phyloP scores from a whole-genome alignment of 768 basidiomycete species.

The Mycena leptocephala region DNA sequence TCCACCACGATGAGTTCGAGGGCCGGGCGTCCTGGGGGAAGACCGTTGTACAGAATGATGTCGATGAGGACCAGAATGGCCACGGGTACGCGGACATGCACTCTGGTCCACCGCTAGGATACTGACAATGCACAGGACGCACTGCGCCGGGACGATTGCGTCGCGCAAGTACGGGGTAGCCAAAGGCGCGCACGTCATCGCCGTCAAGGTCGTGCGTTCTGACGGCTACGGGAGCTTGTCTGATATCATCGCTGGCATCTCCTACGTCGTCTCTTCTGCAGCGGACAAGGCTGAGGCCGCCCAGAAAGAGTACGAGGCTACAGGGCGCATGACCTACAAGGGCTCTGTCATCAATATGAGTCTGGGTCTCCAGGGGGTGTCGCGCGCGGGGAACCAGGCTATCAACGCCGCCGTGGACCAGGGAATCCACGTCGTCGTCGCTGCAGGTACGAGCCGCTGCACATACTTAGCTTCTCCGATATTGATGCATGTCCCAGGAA shows the following conservation, averaged over 20 bases:
- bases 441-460: conserved; percentile 77
- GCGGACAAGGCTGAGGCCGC: conserved; percentile 72
- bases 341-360: conserved; percentile 99
- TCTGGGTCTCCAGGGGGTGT: conserved; percentile 92
- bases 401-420: conserved; percentile 87
- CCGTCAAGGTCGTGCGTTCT: conserved; percentile 93
- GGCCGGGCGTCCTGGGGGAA: conserved; percentile 95
- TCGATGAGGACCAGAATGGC: conserved; percentile 93
- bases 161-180: conserved; percentile 95
- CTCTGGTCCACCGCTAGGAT: background rate
- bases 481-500: conserved; percentile 57
- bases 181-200: conserved; percentile 90
- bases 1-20: conserved; percentile 88
- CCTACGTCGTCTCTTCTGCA: conserved; percentile 78
- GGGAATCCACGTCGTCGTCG: conserved; percentile 97
- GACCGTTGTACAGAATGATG: conserved; percentile 88
- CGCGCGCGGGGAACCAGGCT: conserved; percentile 83
- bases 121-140: conserved; percentile 53
- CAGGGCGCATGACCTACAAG: conserved; percentile 88
- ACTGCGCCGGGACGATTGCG: conserved; percentile 96
- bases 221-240: conserved; percentile 96
- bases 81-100: conserved; percentile 71
- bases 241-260: conserved; percentile 92
- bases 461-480: background rate
- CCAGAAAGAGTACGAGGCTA: conserved; percentile 76